phyloP scores from a whole-genome alignment of 768 basidiomycete species.

The Austroboletus eburneus region DNA sequence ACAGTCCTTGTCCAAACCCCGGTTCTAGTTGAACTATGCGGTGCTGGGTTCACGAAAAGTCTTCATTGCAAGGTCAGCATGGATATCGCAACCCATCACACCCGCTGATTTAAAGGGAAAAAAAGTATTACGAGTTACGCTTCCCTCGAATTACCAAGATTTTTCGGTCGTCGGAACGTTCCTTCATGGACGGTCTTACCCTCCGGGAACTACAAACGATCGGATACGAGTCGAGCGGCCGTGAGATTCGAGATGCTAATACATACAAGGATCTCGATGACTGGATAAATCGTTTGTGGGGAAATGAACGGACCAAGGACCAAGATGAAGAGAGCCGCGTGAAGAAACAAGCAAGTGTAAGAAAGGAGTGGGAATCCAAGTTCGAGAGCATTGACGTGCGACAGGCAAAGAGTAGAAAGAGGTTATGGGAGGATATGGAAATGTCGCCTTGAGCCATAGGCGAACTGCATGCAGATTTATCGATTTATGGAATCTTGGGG shows the following conservation, averaged over 20 bases:
- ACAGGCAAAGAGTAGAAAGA: slow-evolving; percentile 20
- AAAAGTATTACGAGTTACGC: slow-evolving; percentile 78
- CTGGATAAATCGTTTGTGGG: slow-evolving; percentile 38
- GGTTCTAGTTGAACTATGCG: slow-evolving; percentile 67
- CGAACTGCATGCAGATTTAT: background rate
- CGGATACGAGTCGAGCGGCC: slow-evolving; percentile 52
- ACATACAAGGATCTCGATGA: slow-evolving; percentile 50
- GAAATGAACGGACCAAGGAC: slow-evolving; percentile 37
- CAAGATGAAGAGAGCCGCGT: slow-evolving; percentile 24
- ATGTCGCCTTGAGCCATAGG: slow-evolving; percentile 18
- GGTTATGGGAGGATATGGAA: slow-evolving; percentile 18
- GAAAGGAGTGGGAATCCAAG: slow-evolving; percentile 41
- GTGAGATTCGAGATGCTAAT: slow-evolving; percentile 35
- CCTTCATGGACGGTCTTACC: slow-evolving; percentile 55
- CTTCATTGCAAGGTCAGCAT: slow-evolving; percentile 47
- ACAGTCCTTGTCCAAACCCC: slow-evolving; percentile 55
- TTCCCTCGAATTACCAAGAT: slow-evolving; percentile 78
- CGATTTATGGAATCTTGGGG: background rate
- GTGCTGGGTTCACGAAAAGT: slow-evolving; percentile 82
- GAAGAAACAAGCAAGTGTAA: slow-evolving; percentile 36
- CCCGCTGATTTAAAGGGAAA: background rate
- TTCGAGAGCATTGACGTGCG: slow-evolving; percentile 29
- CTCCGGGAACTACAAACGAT: slow-evolving; percentile 49
- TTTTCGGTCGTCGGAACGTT: slow-evolving; percentile 55
- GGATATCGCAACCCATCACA: background rate